Conservation (phyloP, 345 rosid genomes). For the Corchorus capsularis region DNA sequence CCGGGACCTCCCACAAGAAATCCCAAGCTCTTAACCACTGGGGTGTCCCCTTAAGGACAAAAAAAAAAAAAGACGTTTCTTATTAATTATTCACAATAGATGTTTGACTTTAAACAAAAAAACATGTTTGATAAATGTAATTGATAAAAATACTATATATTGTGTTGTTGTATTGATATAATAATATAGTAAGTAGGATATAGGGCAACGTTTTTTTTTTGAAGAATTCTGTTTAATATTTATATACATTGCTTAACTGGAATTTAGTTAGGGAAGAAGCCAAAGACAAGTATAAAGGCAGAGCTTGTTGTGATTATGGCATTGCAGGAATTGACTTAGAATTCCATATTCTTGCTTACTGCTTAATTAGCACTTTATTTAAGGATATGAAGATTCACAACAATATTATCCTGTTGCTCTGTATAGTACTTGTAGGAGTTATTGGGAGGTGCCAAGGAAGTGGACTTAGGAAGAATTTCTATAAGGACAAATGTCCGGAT, state of each 20-base stretch:
- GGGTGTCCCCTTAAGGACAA: too few species aligned
- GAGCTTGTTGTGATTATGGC: constrained; percentile 5
- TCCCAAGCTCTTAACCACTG: too few species aligned
- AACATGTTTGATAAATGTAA: too few species aligned
- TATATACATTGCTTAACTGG: constrained; percentile 10
- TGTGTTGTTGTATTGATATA: too few species aligned
- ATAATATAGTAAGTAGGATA: too few species aligned
- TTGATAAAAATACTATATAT: too few species aligned
- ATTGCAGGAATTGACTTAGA: background rate
- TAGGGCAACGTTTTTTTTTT: too few species aligned
- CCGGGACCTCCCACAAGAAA: too few species aligned
- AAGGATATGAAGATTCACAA: constrained; percentile 10
- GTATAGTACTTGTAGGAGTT: constrained; percentile 12
- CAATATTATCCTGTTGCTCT: constrained; percentile 17
- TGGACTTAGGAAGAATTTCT: constrained; percentile 36
- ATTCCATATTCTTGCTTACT: background rate
- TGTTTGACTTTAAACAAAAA: too few species aligned
- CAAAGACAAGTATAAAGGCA: constrained; percentile 23
- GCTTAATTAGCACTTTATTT: background rate
- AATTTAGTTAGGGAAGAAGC: background rate
- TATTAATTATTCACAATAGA: too few species aligned
- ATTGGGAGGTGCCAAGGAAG: constrained; percentile 34
- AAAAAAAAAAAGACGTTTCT: too few species aligned
- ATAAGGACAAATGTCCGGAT: constrained; percentile 32
- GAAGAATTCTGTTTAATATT: background rate